phyloP scores from a whole-genome alignment of 2,329 filamentous ascomycete genomes.

The Xylaria sp. region DNA sequence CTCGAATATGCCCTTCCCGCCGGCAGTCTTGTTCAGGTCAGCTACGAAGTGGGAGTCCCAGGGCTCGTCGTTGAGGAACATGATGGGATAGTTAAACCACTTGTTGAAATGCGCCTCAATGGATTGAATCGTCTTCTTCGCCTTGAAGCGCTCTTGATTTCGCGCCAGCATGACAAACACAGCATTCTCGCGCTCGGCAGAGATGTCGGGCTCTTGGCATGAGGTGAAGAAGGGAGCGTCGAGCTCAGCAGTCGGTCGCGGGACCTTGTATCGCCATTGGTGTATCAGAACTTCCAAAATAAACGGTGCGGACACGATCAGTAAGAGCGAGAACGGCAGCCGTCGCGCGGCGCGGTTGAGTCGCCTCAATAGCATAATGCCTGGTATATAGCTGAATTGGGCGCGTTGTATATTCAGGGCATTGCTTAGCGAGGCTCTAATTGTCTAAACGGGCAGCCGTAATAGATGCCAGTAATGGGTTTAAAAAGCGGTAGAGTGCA shows the following conservation, averaged over 20 bases:
- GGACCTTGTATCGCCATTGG: conserved; percentile 51
- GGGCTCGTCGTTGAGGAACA: conserved; percentile 60
- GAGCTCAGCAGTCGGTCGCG: conserved; percentile 51
- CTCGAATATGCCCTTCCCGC: conserved; percentile 56
- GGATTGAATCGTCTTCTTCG: conserved; percentile 54
- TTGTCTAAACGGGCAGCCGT: background rate
- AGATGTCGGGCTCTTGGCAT: conserved; percentile 54
- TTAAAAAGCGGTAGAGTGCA: background rate
- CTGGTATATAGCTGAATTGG: conserved; percentile 20
- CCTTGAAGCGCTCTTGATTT: conserved; percentile 56
- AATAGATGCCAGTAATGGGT: background rate
- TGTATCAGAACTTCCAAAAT: conserved; percentile 53
- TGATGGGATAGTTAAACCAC: conserved; percentile 59
- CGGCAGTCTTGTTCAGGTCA: conserved; percentile 52
- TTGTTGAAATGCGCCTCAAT: conserved; percentile 59
- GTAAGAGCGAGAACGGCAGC: conserved; percentile 47
- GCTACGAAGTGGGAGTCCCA: conserved; percentile 55
- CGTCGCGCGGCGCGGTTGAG: conserved; percentile 50
- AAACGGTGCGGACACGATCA: conserved; percentile 49
- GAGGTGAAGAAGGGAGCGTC: conserved; percentile 55
- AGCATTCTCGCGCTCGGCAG: conserved; percentile 55
- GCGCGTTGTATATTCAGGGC: conserved; percentile 31
- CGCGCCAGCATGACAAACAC: conserved; percentile 60
- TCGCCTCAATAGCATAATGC: conserved; percentile 47
- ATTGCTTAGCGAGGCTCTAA: conserved; percentile 35